A percentile compares a stretch with the other conserved stretches of the same genome.
These are phyloP conservation scores for Ceratocystis alfenasii DNA, from an alignment of 2,329 filamentous ascomycete genomes.

Conservation along the genomic window DNA sequence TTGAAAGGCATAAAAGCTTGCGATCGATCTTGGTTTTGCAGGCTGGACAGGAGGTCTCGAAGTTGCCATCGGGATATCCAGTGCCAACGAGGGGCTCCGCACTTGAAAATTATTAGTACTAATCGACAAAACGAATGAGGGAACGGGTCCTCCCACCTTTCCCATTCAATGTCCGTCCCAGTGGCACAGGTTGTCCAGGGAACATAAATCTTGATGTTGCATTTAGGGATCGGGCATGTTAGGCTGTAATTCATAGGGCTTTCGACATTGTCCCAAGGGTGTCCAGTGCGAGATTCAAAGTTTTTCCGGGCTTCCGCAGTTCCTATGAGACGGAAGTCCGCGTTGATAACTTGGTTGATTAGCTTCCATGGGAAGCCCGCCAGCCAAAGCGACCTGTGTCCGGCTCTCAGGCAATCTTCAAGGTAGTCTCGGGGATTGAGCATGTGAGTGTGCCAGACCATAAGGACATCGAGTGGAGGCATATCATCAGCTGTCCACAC, in stretches of 20 bases:
- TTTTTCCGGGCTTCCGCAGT: slow-evolving; percentile 32
- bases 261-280: slow-evolving; percentile 47
- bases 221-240: slow-evolving; percentile 41
- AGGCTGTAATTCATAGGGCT: slow-evolving; percentile 40
- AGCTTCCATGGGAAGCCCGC: slow-evolving; percentile 54
- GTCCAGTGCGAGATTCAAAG: slow-evolving; percentile 40
- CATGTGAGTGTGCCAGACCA: slow-evolving; percentile 72
- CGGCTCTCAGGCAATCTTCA: slow-evolving; percentile 56
- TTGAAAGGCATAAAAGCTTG: slow-evolving; percentile 47
- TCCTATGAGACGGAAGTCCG: slow-evolving; percentile 44
- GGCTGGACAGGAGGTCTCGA: slow-evolving; percentile 37
- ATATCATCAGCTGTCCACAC: slow-evolving; percentile 19
- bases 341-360: slow-evolving; percentile 47
- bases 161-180: slow-evolving; percentile 25
- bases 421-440: slow-evolving; percentile 64
- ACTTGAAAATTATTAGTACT: background rate
- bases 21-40: slow-evolving; percentile 44
- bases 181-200: slow-evolving; percentile 49
- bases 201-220: slow-evolving; percentile 33
- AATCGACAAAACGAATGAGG: too few relatives aligned
- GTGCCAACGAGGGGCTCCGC: slow-evolving; percentile 31
- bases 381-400: slow-evolving; percentile 45
- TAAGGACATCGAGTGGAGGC: slow-evolving; percentile 48
- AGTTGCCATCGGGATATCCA: slow-evolving; percentile 50
- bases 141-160: background rate